These are phyloP conservation scores for Meyerozyma guilliermondii DNA, from an alignment of 1,139 yeast species.

Conservation along the genomic window DNA sequence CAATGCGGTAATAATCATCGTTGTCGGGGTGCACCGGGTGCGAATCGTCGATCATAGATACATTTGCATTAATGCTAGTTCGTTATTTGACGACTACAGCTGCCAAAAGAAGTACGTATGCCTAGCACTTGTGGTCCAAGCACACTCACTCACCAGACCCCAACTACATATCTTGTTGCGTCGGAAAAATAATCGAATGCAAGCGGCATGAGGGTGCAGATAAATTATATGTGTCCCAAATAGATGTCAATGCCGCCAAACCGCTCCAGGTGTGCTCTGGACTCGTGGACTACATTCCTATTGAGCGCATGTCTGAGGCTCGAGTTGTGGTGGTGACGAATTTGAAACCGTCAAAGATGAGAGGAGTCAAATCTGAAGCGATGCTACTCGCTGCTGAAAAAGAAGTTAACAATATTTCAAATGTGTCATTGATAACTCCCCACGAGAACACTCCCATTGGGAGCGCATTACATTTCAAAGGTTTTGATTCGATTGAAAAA, in stretches of 20 bases:
- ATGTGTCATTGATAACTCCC: slow-evolving; percentile 35
- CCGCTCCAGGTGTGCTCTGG: slow-evolving; percentile 53
- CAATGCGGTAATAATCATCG: not conserved
- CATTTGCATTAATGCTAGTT: not conserved
- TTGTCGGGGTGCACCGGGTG: not conserved
- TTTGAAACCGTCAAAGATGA: slow-evolving; percentile 62
- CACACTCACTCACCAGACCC: slow-evolving; percentile 9
- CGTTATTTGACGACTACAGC: not conserved
- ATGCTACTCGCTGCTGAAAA: slow-evolving; percentile 52
- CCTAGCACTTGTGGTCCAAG: not conserved
- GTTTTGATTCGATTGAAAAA: slow-evolving; percentile 9
- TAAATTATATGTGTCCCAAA: slow-evolving; percentile 46
- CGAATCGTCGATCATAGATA: not conserved
- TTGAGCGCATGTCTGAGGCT: slow-evolving; percentile 42
- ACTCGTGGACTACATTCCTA: slow-evolving; percentile 45
- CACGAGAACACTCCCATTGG: slow-evolving; percentile 33
- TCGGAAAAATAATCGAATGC: slow-evolving; percentile 43
- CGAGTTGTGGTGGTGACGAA: slow-evolving; percentile 53
- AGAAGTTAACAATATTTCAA: slow-evolving; percentile 4
- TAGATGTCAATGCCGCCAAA: slow-evolving; percentile 18
- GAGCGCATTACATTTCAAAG: slow-evolving; percentile 23
- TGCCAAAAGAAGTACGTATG: not conserved
- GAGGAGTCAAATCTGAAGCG: slow-evolving; percentile 55
- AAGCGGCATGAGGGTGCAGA: slow-evolving; percentile 49
- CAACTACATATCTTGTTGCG: slow-evolving; percentile 26